Conservation (phyloP, 345 rosid species). For the Physaria fendleri region DNA sequence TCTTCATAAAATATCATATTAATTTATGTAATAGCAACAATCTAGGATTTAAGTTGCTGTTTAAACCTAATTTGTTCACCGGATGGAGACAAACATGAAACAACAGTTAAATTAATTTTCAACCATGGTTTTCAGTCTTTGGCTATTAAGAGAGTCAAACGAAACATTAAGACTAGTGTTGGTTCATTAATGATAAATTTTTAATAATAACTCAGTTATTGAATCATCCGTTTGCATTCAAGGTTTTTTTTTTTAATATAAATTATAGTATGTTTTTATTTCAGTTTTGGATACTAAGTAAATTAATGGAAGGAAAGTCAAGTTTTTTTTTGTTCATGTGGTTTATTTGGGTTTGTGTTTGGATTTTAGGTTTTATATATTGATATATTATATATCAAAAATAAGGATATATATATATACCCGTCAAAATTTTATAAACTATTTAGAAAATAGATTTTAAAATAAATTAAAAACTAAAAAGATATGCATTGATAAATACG, state of each 20-base stretch:
- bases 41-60: slow-evolving; percentile 9
- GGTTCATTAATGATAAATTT: not conserved
- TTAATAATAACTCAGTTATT: not conserved
- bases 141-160: slow-evolving; percentile 16
- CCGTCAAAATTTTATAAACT: no score
- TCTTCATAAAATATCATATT: slow-evolving; percentile 12
- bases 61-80: slow-evolving; percentile 11
- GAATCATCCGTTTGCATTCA: not conserved
- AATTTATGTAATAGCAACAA: slow-evolving; percentile 17
- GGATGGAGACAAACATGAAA: slow-evolving; percentile 4
- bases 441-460: not conserved
- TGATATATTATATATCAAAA: no score
- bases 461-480: not conserved
- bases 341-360: not conserved
- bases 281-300: not conserved
- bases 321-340: not conserved
- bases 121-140: slow-evolving; percentile 3
- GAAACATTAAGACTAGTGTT: not conserved
- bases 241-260: not conserved
- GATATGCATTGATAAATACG: not conserved
- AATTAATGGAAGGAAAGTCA: not conserved
- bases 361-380: not conserved
- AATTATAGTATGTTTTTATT: not conserved
- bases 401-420: no score
- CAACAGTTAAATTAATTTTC: slow-evolving; percentile 5